Percentiles rank a stretch among this genome's conserved stretches.
Evolutionary conservation across 2,329 filamentous ascomycete genomes (phyloP).

Genomic region (Fusarium sp.): DNA sequence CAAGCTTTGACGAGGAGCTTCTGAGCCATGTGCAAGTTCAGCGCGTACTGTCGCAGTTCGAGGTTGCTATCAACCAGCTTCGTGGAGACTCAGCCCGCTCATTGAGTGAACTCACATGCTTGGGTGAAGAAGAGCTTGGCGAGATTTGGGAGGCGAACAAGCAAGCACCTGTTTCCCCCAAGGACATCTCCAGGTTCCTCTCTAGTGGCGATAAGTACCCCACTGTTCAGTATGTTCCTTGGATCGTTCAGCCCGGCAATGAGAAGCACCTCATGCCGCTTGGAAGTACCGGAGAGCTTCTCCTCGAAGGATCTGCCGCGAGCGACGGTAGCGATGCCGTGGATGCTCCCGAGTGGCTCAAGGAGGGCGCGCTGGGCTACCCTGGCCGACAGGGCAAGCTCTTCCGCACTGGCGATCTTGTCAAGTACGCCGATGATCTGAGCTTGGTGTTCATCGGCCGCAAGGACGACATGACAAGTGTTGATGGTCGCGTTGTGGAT

Average conservation of each 20-base stretch:
- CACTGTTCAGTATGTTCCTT: constrained; percentile 36
- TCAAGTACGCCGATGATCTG: constrained; percentile 42
- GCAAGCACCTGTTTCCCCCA: constrained; percentile 31
- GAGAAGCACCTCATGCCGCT: constrained; percentile 44
- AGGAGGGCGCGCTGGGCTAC: constrained; percentile 13
- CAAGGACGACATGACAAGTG: constrained; percentile 35
- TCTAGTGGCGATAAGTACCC: constrained; percentile 39
- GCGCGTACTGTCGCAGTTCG: constrained; percentile 63
- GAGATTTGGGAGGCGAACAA: constrained; percentile 49
- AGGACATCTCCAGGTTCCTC: constrained; percentile 25
- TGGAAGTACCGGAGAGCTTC: constrained; percentile 50
- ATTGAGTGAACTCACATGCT: constrained; percentile 50
- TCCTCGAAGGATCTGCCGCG: constrained; percentile 48
- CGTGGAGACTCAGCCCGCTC: constrained; percentile 50
- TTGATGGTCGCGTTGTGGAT: constrained; percentile 42
- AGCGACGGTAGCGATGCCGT: constrained; percentile 4
- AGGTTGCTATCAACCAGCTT: constrained; percentile 61
- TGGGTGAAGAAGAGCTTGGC: constrained; percentile 51
- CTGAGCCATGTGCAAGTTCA: constrained; percentile 63
- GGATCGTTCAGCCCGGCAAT: constrained; percentile 45
- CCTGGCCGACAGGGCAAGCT: constrained; percentile 40
- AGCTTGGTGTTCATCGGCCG: constrained; percentile 38
- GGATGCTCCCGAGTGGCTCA: constrained; percentile 40
- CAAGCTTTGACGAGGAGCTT: constrained; percentile 70
- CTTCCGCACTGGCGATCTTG: constrained; percentile 40